Base-by-base conservation (phyloP, 2,329 filamentous ascomycete species). In the Cercospora sp. region DNA sequence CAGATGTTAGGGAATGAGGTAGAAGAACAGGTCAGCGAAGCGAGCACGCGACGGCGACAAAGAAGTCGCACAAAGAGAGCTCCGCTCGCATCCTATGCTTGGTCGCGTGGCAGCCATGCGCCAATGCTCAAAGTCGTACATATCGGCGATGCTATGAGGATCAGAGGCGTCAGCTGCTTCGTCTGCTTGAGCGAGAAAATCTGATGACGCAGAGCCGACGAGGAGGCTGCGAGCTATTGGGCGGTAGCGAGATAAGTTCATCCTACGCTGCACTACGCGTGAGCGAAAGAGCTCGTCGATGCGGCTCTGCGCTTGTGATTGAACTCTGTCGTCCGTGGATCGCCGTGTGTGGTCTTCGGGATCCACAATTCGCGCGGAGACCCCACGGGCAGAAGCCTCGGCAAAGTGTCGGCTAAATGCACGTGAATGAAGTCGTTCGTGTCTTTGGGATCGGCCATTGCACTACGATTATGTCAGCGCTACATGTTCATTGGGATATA, bases 381-480 rank as follows among this genome's bases (percentile, higher is more conserved):
- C 23, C 36, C 36, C 45, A 51, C n/a, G 20, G 62, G 30, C 31
- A 8, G 13, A 20, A 9, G 36, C 62, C 62, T 64, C 62, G 62
- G 62, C 62, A 64, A 57, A 64, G 62, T 12, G 30, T 40, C 62
- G 62, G 62, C 51, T 64, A 58, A 40, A 40, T 58, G 45, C 62
- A 64, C 33, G 62, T 64, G 62, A 64, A 64, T 64, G 16, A 23
- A 16, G 16, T 59, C 55, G 53, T 9, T 30, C 28, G 20, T n/a
- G 10, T 12, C 3, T 3, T 18, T 9, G 12, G 30, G 31, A 18
- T 20, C 3, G 55, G 13, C 16, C 55, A 8, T 30, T 2, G 28
- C 28, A 30, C 26, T 7, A 13, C 23, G 48, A 55, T 13, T 55
- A 9, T 16, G 30, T 28, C 5, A 26, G 48, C 48, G 23, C 16